These are phyloP conservation scores for Dysphania ambrosioides DNA, from an alignment of 148 eudicot species.

Conservation along the genomic window DNA sequence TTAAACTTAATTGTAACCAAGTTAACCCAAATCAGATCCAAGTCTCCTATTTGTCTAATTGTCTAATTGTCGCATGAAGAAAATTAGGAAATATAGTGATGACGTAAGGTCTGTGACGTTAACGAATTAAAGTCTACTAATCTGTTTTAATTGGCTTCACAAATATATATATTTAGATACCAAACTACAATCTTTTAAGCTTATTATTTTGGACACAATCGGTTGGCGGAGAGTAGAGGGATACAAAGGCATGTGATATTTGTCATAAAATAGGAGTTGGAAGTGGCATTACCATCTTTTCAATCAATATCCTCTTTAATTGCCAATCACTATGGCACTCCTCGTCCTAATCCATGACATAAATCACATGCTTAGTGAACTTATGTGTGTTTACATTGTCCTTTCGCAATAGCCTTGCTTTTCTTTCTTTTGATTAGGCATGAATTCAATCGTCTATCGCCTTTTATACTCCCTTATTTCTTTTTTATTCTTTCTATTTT, in stretches of 20 bases:
- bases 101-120: neutral
- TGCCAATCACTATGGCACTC: neutral
- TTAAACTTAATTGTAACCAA: no score
- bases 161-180: neutral
- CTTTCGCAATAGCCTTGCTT: neutral
- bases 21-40: no score
- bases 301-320: neutral
- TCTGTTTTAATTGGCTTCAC: neutral
- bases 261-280: neutral
- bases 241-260: conserved; percentile 7
- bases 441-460: no score
- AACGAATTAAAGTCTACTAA: neutral
- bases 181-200: neutral
- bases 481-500: no score
- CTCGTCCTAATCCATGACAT: conserved; percentile 2
- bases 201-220: neutral
- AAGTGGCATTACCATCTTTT: neutral
- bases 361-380: neutral
- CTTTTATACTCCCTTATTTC: no score
- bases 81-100: no score
- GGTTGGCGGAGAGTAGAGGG: neutral
- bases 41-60: no score
- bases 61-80: no score
- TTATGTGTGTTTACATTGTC: neutral
- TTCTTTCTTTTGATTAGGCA: neutral